These are phyloP conservation scores for Hibiscus tridactylites DNA, from an alignment of 345 rosid genomes.

Conservation along the genomic window DNA sequence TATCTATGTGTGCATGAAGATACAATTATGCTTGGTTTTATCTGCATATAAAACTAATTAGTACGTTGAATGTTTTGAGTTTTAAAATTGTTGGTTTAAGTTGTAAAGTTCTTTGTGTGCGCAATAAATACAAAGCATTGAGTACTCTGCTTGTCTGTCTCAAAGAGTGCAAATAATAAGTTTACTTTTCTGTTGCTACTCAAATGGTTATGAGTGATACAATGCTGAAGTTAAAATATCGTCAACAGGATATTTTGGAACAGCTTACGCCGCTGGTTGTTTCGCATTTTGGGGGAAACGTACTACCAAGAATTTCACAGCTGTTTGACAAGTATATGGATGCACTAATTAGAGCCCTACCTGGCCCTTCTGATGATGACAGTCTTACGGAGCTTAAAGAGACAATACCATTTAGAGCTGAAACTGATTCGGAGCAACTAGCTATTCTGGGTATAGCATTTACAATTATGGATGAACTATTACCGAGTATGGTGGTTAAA, in stretches of 20 bases:
- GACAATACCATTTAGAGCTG: slow-evolving; percentile 59
- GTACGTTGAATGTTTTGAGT: slow-evolving; percentile 1
- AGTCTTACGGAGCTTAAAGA: slow-evolving; percentile 75
- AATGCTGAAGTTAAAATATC: slow-evolving; percentile 7
- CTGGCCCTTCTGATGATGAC: slow-evolving; percentile 89
- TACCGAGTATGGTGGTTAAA: slow-evolving; percentile 50
- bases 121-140: not conserved
- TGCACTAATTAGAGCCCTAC: slow-evolving; percentile 64
- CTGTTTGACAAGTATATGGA: slow-evolving; percentile 76
- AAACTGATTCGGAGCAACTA: slow-evolving; percentile 89
- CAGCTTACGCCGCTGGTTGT: slow-evolving; percentile 67
- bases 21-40: not conserved
- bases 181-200: not conserved
- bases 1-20: not conserved
- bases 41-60: not conserved
- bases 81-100: not conserved
- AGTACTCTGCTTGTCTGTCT: not conserved
- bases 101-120: not conserved
- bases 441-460: slow-evolving; percentile 89
- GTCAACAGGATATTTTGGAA: slow-evolving; percentile 70
- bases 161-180: too few species aligned
- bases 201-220: not conserved
- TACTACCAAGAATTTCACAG: slow-evolving; percentile 62
- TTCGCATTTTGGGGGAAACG: slow-evolving; percentile 73
- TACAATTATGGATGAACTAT: slow-evolving; percentile 75